Evolutionary conservation across 208 protist genomes (phyloP), one percentile per base, ranked within the genome.

Genomic region (Phytomonas sp.): DNA sequence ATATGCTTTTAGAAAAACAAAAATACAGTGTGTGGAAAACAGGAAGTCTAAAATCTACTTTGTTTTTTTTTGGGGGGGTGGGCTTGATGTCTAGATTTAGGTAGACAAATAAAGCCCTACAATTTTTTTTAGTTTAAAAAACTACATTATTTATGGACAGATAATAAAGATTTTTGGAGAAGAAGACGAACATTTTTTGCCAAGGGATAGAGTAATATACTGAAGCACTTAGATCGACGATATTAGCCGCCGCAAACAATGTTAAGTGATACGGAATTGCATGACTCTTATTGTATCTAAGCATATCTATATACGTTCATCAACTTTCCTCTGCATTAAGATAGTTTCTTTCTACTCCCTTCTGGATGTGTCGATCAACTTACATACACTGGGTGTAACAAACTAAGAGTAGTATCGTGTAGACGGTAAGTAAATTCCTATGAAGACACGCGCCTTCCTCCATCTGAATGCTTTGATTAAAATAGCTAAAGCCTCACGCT

Each of bases 1-100:
- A 79, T 23, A 72, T 43, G 59, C 66, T 66, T 64, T 70, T 70
- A 67, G 66, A 73, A 83, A 78, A 77, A 66, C 71, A 70, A 43
- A 71, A 63, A 60, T 40, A 26, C 2, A 65, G 33, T 66, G 11
- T 72, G 62, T 51, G 69, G 6, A 56, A 56, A 46, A 46, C 15
- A 46, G 15, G 40, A 56, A 56, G 23, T 56, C 46, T 56, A 56
- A 56, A 56, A 56, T 62, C 29, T 15, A 68, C 20, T 68, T 28
- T 56, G 28, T 68, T 56, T 31, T 56, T 53, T 37, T 67, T 53
- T 23, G 36, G 36, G 36, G 6, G 36, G 9, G 40, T 4, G 46
- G 46, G 46, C 20, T 56, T 56, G 46, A 11, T 56, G 20, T 56
- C 46, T 56, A 20, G 23, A 56, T 56, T 26, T 56, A 23, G 20